A percentile compares a stretch with the other conserved stretches of the same genome.
phyloP scores from a whole-genome alignment of 306 rosid species.

The Quercus aquifolioides region DNA sequence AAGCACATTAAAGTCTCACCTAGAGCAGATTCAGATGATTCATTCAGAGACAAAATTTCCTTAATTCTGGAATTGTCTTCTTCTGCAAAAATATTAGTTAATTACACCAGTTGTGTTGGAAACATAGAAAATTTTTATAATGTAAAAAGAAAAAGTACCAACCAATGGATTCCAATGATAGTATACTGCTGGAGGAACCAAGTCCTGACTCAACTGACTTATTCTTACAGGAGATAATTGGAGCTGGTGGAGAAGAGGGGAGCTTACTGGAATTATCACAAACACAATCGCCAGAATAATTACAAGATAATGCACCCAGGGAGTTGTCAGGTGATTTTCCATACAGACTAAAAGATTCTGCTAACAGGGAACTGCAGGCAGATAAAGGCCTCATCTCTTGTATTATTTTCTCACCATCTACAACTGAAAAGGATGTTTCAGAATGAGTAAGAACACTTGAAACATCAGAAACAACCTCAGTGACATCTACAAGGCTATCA shows the following conservation, averaged over 20 bases:
- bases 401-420: constrained; percentile 25
- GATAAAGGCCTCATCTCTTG: constrained; percentile 14
- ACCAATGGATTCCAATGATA: constrained; percentile 47
- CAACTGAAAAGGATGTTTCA: constrained; percentile 8
- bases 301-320: constrained; percentile 17
- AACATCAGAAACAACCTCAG: constrained; percentile 13
- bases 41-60: constrained; percentile 22
- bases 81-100: constrained; percentile 21
- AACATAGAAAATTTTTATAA: constrained; percentile 6
- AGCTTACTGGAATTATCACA: constrained; percentile 22
- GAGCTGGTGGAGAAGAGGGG: constrained; percentile 21
- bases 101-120: background rate
- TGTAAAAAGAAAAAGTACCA: constrained; percentile 25
- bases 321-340: constrained; percentile 28
- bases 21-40: constrained; percentile 21
- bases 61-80: constrained; percentile 23
- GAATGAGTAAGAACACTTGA: constrained; percentile 9
- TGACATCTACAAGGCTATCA: constrained; percentile 6
- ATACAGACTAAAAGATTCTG: constrained; percentile 24
- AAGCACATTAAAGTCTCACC: constrained; percentile 18
- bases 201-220: constrained; percentile 20
- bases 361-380: constrained; percentile 17
- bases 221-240: constrained; percentile 18
- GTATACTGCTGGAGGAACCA: constrained; percentile 29
- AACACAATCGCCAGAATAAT: constrained; percentile 17